Base-by-base conservation (phyloP, 1,139 yeast species). In the Martiniozyma asiatica region DNA sequence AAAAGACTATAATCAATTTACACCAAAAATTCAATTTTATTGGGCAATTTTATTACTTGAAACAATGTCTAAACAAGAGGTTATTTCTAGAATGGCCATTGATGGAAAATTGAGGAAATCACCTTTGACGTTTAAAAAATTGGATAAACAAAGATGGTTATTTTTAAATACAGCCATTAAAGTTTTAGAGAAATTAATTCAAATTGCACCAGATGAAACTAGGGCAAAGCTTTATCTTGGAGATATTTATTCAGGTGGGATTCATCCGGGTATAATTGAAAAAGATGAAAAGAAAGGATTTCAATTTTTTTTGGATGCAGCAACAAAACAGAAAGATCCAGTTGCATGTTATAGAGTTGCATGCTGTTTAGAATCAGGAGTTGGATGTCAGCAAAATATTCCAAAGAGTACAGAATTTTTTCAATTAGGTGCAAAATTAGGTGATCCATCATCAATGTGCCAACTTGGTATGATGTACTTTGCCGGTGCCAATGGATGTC, bases 311-410 rank as follows among this genome's bases (percentile, higher is more conserved):
- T 43, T 54, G 23, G 66, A 64, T 35, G 74, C 84, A 1, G 78
- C 80, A 4, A 34, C 35, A 4, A 58, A 58, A 28, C 59, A 61
- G 22, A 64, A 67, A 11, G 74, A 73, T 44, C 57, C 72, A 0
- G 68, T 66, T 30, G 74, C 78, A 6, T 65, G 73, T 32, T 77
- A 74, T 52, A 56, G 85, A 27, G 65, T 72, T 2, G 87, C 78
- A 2, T 77, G 76, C 14, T 71, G 81, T 43, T 65, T 64, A 44
- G 87, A 78, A 45, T 59, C 69, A 35, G 81, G 80, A 2, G 68
- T 74, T 24, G 87, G 87, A 3, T 58, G 63, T 20, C 48, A 55
- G 27, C 53, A 53, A 34, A 70, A 65, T 45, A 35, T 51, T 8
- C 61, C 49, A 19, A 58, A 58, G 34, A 74, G 81, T 8, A 53